Percentiles rank a stretch among this genome's conserved stretches.
phyloP scores from a whole-genome alignment of 371 early-diverging fungal genomes.

The Mortierella sp. region DNA sequence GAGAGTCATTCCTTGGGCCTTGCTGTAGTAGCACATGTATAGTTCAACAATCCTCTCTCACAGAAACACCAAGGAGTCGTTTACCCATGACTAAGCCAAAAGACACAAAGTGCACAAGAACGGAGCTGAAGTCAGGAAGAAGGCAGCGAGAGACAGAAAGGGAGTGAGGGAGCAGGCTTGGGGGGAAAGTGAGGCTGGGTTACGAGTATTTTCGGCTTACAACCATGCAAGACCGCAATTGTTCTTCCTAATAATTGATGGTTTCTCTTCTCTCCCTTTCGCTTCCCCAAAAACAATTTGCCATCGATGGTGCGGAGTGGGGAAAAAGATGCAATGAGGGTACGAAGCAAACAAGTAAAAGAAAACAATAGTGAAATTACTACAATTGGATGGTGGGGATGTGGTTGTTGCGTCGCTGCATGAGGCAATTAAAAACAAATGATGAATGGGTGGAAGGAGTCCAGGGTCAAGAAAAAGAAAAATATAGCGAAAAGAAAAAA shows the following conservation, averaged over 20 bases:
- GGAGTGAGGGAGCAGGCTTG: not conserved
- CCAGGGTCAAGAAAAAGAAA: not conserved
- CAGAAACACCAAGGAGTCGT: not conserved
- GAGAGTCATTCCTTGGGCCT: not conserved
- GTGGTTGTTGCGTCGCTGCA: slow-evolving; percentile 19
- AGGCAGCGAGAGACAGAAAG: no score
- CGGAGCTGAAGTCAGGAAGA: not conserved
- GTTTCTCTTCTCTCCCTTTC: not conserved
- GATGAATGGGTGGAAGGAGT: not conserved
- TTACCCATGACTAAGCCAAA: slow-evolving; percentile 3
- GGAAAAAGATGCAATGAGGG: not conserved
- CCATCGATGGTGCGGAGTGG: slow-evolving; percentile 5
- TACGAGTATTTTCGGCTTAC: not conserved
- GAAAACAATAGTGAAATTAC: not conserved
- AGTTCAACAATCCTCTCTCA: not conserved
- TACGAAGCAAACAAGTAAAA: not conserved
- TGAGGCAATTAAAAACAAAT: not conserved
- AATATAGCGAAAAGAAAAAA: no score
- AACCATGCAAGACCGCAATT: not conserved
- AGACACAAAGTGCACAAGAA: not conserved
- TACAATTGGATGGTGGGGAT: not conserved
- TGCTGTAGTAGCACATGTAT: not conserved
- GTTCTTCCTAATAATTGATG: not conserved
- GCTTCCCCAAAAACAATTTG: not conserved
- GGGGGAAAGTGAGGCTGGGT: not conserved